phyloP scores from a whole-genome alignment of 148 eudicot species.

The Selenicereus undatus region DNA sequence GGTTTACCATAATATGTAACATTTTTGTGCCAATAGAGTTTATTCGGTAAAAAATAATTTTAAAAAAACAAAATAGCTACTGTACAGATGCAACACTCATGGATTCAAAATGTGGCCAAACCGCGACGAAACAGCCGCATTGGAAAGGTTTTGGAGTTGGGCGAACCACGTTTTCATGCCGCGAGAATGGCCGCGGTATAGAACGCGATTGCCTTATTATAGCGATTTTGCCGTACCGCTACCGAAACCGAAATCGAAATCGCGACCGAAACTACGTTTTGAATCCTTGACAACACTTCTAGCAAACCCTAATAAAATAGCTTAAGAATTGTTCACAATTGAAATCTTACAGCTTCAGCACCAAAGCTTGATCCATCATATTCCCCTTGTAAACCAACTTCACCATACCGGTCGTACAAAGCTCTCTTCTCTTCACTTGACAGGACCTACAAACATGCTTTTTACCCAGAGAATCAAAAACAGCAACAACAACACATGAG shows the following conservation, averaged over 20 bases:
- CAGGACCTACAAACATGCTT: slow-evolving; percentile 56
- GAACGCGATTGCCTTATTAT: no score
- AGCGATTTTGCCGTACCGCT: no score
- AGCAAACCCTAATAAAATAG: not conserved
- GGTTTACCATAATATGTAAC: not conserved
- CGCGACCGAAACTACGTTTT: no score
- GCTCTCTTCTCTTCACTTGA: slow-evolving; percentile 82
- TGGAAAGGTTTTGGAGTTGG: no score
- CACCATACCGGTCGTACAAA: slow-evolving; percentile 83
- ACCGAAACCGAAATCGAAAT: no score
- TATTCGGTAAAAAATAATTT: no score
- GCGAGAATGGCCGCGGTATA: no score
- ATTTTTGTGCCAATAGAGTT: not conserved
- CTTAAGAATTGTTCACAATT: not conserved
- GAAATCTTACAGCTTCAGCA: slow-evolving; percentile 53
- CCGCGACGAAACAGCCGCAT: no score
- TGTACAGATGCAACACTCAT: not conserved
- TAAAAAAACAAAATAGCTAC: not conserved
- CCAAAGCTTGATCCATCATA: slow-evolving; percentile 45
- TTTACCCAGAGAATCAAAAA: slow-evolving; percentile 9
- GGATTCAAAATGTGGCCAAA: no score
- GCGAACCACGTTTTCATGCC: no score
- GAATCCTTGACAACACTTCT: no score
- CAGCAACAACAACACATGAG: slow-evolving; percentile 4
- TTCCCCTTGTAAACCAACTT: slow-evolving; percentile 76